phyloP scores from a whole-genome alignment of 2,329 filamentous ascomycete genomes.

The Curvularia hawaiiensis region DNA sequence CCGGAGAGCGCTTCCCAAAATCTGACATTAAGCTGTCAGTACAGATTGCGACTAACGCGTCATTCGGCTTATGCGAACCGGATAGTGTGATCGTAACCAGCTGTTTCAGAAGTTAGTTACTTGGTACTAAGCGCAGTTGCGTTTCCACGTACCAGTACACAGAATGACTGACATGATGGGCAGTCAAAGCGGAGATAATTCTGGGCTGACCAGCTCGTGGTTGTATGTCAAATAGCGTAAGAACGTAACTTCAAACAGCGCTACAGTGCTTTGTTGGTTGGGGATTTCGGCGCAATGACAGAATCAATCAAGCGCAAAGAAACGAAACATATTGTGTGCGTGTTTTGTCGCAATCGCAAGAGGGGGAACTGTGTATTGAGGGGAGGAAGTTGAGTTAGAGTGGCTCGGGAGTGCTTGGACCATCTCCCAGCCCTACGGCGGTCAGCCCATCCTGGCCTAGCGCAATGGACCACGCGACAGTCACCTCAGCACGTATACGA shows the following conservation, averaged over 20 bases:
- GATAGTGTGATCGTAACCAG: constrained; percentile 78
- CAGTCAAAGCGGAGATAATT: background rate
- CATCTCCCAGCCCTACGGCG: constrained; percentile 17
- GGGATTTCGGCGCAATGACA: background rate
- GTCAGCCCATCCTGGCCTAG: constrained; percentile 17
- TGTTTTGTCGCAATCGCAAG: constrained; percentile 7
- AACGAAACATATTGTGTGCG: constrained; percentile 11
- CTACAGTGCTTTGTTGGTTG: background rate
- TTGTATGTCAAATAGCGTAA: background rate
- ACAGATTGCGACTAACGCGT: background rate
- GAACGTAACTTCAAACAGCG: background rate
- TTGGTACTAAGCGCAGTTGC: constrained; percentile 20
- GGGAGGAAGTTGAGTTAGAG: constrained; percentile 14
- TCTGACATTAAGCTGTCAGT: constrained; percentile 53
- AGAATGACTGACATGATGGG: constrained; percentile 67
- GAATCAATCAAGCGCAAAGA: constrained; percentile 3
- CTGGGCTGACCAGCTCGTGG: background rate
- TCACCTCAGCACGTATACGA: background rate
- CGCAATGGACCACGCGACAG: background rate
- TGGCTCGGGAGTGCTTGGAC: constrained; percentile 21
- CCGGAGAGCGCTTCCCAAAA: constrained; percentile 99
- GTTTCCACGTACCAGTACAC: constrained; percentile 62
- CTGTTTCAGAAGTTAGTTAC: constrained; percentile 48
- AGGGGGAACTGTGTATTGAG: constrained; percentile 11
- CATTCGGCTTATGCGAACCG: constrained; percentile 56